Conservation (phyloP, 2,329 filamentous ascomycete species). For the Ceratocystis papillata region DNA sequence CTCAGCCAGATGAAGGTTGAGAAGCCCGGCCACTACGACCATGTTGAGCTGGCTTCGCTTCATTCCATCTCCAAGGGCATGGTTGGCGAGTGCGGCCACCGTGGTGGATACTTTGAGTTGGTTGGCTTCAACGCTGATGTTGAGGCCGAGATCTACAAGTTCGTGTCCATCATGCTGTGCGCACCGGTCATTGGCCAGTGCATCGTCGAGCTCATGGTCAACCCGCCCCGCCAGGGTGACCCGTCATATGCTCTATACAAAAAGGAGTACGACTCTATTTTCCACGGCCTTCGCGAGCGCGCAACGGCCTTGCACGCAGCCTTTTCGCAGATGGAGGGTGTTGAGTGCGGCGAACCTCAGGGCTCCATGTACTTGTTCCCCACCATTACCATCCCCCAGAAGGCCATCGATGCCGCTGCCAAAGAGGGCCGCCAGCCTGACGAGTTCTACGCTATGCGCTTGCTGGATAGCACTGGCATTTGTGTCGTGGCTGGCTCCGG, state of each 20-base stretch:
- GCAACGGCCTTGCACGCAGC: conserved; percentile 80
- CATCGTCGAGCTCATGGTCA: conserved; percentile 94
- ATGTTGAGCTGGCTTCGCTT: conserved; percentile 78
- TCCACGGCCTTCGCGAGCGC: conserved; percentile 63
- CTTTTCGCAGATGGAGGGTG: conserved; percentile 90
- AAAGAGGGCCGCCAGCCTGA: conserved; percentile 66
- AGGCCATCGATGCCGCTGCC: conserved; percentile 65
- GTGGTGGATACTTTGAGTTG: conserved; percentile 95
- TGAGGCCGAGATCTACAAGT: conserved; percentile 93
- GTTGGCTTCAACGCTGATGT: conserved; percentile 78
- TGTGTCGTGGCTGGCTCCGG: conserved; percentile 88
- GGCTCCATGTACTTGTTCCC: conserved; percentile 99
- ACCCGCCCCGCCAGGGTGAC: conserved; percentile 75
- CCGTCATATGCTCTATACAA: conserved; percentile 76
- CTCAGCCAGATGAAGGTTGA: conserved; percentile 71
- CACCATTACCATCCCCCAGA: conserved; percentile 67
- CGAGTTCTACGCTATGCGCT: conserved; percentile 84
- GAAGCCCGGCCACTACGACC: conserved; percentile 63
- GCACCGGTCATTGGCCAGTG: conserved; percentile 93
- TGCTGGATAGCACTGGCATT: conserved; percentile 88
- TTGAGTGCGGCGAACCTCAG: conserved; percentile 79
- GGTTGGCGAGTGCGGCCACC: conserved; percentile 96
- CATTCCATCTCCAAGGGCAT: conserved; percentile 97
- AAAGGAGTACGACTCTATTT: conserved; percentile 75
- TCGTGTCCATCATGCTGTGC: conserved; percentile 93